phyloP scores from a whole-genome alignment of 257 asterid genomes.

The Echites panduratus region DNA sequence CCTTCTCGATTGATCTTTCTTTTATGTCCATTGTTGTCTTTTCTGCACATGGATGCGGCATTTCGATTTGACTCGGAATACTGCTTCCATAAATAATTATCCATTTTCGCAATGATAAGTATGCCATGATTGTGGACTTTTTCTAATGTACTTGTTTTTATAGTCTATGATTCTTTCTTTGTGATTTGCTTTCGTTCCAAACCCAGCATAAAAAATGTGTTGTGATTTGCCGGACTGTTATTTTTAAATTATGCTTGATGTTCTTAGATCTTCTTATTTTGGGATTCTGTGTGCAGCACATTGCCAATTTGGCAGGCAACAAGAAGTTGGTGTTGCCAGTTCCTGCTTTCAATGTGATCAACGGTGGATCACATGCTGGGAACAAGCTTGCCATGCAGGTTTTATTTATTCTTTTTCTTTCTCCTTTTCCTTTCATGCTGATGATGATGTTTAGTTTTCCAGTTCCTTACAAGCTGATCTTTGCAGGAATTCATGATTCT shows the following conservation, averaged over 20 bases:
- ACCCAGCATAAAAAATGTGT: background rate
- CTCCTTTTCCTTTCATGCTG: background rate
- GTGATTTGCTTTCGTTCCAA: background rate
- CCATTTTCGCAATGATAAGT: background rate
- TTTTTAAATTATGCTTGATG: conserved; percentile 1
- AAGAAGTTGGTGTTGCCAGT: conserved; percentile 91
- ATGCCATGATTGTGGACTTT: background rate
- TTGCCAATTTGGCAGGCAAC: conserved; percentile 94
- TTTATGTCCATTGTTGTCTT: background rate
- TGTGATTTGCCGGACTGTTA: background rate
- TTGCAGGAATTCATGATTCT: conserved; percentile 95
- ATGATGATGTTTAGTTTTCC: background rate
- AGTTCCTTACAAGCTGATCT: conserved; percentile 11
- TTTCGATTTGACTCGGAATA: background rate
- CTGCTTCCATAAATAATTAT: background rate
- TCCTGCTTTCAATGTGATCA: conserved; percentile 97
- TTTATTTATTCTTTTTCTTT: conserved; percentile 2
- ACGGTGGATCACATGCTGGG: conserved; percentile 99
- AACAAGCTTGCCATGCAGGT: conserved; percentile 99
- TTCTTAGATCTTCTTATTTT: background rate
- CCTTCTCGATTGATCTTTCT: background rate
- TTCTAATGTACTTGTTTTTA: background rate
- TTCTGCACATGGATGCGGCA: background rate
- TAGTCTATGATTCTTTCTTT: background rate
- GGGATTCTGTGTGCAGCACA: conserved; percentile 55